Conservation (phyloP, 768 basidiomycete species). For the Panaeolus papilionaceus region DNA sequence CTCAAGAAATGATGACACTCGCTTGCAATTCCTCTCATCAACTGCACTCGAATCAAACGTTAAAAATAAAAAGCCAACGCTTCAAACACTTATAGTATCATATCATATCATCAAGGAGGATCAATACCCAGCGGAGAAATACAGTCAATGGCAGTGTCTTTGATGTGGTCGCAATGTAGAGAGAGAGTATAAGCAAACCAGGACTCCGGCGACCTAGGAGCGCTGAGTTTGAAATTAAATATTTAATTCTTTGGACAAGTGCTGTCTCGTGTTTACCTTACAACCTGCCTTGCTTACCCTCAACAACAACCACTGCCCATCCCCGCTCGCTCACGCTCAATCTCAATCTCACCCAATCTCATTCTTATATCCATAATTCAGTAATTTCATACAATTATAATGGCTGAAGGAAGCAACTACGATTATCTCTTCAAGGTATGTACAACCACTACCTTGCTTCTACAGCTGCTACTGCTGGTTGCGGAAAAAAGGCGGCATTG, state of each 20-base stretch:
- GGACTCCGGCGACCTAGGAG: conserved; percentile 11
- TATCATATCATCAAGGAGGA: too few species aligned
- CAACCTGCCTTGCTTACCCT: too few species aligned
- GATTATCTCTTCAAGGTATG: conserved; percentile 98
- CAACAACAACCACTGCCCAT: background rate
- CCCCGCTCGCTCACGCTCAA: conserved; percentile 22
- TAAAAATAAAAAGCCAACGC: background rate
- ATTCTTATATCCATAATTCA: conserved; percentile 13
- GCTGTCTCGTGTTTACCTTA: background rate
- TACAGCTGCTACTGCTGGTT: background rate
- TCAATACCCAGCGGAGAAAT: too few species aligned
- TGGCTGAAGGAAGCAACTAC: conserved; percentile 96
- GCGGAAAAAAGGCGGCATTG: background rate
- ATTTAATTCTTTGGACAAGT: background rate
- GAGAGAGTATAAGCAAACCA: background rate
- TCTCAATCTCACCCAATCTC: conserved; percentile 27
- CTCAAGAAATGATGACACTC: background rate
- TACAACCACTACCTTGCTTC: background rate
- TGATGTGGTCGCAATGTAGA: background rate
- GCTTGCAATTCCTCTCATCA: background rate
- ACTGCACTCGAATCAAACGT: too few species aligned
- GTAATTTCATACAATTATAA: conserved; percentile 37
- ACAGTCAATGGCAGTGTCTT: too few species aligned
- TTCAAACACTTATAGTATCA: too few species aligned
- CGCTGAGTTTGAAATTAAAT: conserved; percentile 23